Evolutionary conservation across 108 stramenopile genomes (phyloP).

Genomic region (Mayamaea pseudoterrestris): DNA sequence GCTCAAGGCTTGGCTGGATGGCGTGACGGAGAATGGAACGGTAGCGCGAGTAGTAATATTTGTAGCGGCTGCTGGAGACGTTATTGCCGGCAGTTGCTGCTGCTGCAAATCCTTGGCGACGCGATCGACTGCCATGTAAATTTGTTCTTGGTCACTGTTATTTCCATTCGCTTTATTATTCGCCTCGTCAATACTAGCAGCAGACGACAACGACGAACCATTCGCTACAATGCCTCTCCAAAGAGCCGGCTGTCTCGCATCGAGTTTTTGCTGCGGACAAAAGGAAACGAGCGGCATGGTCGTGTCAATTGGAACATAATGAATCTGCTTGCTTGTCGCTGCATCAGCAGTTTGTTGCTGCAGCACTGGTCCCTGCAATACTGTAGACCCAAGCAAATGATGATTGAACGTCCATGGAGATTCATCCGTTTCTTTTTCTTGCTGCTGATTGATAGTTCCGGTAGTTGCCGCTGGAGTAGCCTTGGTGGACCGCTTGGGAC

Average conservation of each 20-base stretch:
- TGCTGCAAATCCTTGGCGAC: slow-evolving; percentile 4
- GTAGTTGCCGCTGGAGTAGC: neutral
- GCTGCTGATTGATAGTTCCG: neutral
- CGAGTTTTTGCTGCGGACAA: too few species aligned
- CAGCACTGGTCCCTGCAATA: neutral
- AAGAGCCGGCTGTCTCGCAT: slow-evolving; percentile 5
- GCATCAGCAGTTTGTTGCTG: neutral
- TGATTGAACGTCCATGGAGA: slow-evolving; percentile 6
- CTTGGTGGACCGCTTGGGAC: too few species aligned
- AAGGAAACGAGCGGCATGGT: too few species aligned
- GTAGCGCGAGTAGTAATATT: neutral
- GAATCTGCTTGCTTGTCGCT: neutral
- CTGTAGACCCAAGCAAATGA: slow-evolving; percentile 22
- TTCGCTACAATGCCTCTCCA: slow-evolving; percentile 1
- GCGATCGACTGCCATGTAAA: neutral
- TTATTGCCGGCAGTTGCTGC: too few species aligned
- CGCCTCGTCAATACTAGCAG: neutral
- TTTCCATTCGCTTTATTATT: too few species aligned
- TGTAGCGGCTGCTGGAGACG: neutral
- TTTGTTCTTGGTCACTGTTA: neutral
- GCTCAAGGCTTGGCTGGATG: too few species aligned
- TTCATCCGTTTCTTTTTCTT: neutral
- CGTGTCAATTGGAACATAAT: slow-evolving; percentile 7
- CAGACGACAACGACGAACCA: neutral
- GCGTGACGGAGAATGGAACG: too few species aligned